Conservation (phyloP, 306 rosid genomes). For the Albizia julibrissin region DNA sequence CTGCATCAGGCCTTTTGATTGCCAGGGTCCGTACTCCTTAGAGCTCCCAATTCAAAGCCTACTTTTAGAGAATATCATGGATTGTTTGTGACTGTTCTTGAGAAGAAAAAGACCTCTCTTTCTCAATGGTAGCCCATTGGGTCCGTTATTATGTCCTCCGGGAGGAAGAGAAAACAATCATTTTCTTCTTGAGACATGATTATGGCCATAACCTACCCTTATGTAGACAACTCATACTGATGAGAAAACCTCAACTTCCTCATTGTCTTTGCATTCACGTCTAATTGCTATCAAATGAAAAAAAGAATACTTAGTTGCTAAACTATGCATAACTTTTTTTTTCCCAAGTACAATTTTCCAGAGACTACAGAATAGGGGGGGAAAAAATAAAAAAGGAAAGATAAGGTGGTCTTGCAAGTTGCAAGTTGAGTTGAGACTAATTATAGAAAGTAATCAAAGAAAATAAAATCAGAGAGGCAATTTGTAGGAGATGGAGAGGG, state of each 20-base stretch:
- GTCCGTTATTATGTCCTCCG: constrained; percentile 31
- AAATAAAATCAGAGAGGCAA: not conserved
- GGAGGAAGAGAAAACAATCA: constrained; percentile 29
- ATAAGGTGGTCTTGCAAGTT: not conserved
- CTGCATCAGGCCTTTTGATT: not conserved
- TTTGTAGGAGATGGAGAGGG: constrained; percentile 30
- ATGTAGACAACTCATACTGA: constrained; percentile 24
- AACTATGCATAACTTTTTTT: not conserved
- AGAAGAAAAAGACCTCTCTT: constrained; percentile 39
- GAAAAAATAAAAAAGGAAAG: not conserved
- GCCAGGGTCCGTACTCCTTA: constrained; percentile 13
- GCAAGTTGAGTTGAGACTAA: constrained; percentile 1
- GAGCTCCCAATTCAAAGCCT: constrained; percentile 32
- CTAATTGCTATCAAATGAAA: not conserved
- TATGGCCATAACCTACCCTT: constrained; percentile 26
- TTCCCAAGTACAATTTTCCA: constrained; percentile 14
- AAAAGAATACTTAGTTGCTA: constrained; percentile 3
- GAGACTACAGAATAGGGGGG: not conserved
- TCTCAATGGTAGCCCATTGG: constrained; percentile 37
- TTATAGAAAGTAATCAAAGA: not conserved
- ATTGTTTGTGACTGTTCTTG: constrained; percentile 32
- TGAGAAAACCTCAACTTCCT: constrained; percentile 25
- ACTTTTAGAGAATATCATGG: constrained; percentile 26
- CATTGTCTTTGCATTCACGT: constrained; percentile 22
- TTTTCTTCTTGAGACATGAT: constrained; percentile 23